These are phyloP conservation scores for Yamadazyma dendronema DNA, from an alignment of 1,139 yeast genomes.

Conservation along the genomic window DNA sequence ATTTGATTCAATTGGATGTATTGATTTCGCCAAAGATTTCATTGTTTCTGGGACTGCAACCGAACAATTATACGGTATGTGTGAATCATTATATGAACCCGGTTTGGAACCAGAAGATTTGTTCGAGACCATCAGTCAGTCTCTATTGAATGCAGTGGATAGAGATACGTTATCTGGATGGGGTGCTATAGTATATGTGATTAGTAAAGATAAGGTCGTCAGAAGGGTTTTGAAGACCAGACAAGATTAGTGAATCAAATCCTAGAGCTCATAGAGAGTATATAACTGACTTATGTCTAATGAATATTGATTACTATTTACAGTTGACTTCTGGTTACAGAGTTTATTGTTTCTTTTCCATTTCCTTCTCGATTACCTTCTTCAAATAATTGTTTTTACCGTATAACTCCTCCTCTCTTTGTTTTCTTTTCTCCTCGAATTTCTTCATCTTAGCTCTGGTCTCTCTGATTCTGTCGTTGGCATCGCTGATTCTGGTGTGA, in stretches of 20 bases:
- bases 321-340: too few species aligned
- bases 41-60: conserved; percentile 97
- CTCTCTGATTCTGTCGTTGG: conserved; percentile 58
- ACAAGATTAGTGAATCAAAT: conserved; percentile 87
- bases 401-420: conserved; percentile 71
- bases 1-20: conserved; percentile 94
- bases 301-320: conserved; percentile 2
- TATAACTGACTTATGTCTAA: background rate
- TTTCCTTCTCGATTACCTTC: conserved; percentile 43
- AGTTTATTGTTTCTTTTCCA: conserved; percentile 5
- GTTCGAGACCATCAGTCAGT: conserved; percentile 94
- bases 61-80: conserved; percentile 97
- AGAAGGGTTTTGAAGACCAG: conserved; percentile 89
- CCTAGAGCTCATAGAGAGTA: background rate
- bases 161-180: conserved; percentile 98
- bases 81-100: conserved; percentile 96
- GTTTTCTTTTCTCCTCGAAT: conserved; percentile 55
- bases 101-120: conserved; percentile 90
- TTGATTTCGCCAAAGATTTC: conserved; percentile 92
- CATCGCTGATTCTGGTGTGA: conserved; percentile 67
- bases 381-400: conserved; percentile 75
- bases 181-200: conserved; percentile 95
- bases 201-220: conserved; percentile 88
- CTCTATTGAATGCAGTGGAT: conserved; percentile 90
- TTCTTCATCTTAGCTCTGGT: conserved; percentile 57